Evolutionary conservation across 2,329 filamentous ascomycete genomes (phyloP), one percentile per base, ranked within the genome.

Genomic region (Fusarium sp.): DNA sequence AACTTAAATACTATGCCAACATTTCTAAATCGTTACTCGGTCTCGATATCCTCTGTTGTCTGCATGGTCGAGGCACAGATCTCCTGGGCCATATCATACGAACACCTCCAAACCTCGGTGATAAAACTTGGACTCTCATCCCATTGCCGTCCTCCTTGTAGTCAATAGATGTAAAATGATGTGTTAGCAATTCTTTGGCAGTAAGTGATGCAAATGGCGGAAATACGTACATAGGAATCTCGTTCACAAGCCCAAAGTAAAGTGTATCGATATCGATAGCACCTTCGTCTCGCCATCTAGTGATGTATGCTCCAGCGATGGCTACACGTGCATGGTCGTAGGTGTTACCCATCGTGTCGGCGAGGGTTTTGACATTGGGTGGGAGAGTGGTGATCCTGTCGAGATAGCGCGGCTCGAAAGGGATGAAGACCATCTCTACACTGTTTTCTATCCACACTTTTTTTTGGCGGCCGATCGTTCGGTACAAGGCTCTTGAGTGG

Each of bases 391-490:
- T 59, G 7, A 59, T 30, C 12, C 42, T 59, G 19, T 49, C 18
- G 19, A 58, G 18, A 18, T 18, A 15, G 10, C 15, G 2, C 9
- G 12, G 7, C 16, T 35, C 9, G 30, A 58, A 58, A 21, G 54
- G 23, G 16, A 47, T 21, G 40, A 15, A 46, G 5, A 35, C 11
- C 11, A 46, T 28, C 30, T 25, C 40, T 18, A 21, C n/a, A 15
- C 19, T 46, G 6, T 11, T 43, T 9, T 21, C 40, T 16, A 58
- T 33, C n/a, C 52, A 54, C 15, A 30, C 52, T n/a, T 23, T n/a
- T 9, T 35, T 7, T 32, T 40, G 10, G 9, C 5, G 19, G 5
- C 4, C 4, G 19, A 23, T 15, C 6, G 2, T 18, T 15, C 4
- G 52, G 6, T 42, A 8, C 8, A 40, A 28, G 35, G 28, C 54